phyloP scores from a whole-genome alignment of 2,329 filamentous ascomycete genomes.

The Mollisia scopiformis region DNA sequence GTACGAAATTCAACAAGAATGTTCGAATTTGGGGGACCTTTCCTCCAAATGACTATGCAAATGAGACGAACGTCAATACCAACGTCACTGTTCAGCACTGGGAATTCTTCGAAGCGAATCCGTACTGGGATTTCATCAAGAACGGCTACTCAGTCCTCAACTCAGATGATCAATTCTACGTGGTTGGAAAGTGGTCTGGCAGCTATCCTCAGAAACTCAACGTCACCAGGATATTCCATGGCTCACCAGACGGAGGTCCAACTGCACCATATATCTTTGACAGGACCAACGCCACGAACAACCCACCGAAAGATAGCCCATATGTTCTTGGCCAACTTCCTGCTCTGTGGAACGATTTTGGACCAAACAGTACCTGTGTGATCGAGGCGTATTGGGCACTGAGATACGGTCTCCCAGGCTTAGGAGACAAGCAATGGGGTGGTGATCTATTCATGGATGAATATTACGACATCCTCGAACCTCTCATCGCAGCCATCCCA shows the following conservation, averaged over 20 bases:
- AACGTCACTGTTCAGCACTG: constrained; percentile 58
- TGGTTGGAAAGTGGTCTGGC: constrained; percentile 51
- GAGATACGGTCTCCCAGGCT: constrained; percentile 51
- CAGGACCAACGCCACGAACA: constrained; percentile 49
- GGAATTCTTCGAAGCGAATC: constrained; percentile 57
- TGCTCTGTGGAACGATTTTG: constrained; percentile 59
- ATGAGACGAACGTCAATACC: constrained; percentile 42
- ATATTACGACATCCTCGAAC: constrained; percentile 42
- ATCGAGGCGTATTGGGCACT: constrained; percentile 56
- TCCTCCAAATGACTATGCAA: constrained; percentile 43
- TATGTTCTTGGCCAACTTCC: constrained; percentile 51
- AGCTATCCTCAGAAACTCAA: constrained; percentile 51
- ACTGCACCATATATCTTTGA: constrained; percentile 56
- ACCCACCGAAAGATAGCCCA: constrained; percentile 43
- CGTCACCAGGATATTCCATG: constrained; percentile 48
- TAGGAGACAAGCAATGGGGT: constrained; percentile 57
- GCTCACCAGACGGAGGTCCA: constrained; percentile 42
- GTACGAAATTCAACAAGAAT: constrained; percentile 41
- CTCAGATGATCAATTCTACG: constrained; percentile 55
- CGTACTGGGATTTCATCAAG: constrained; percentile 35
- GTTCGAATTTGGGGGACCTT: constrained; percentile 61
- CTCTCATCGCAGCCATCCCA: constrained; percentile 45
- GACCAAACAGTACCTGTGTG: constrained; percentile 52
- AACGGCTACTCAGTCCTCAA: constrained; percentile 55
- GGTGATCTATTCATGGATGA: constrained; percentile 47